Evolutionary conservation across 495 filamentous ascomycete species (phyloP).

Genomic region (Hyaloscypha variabilis): DNA sequence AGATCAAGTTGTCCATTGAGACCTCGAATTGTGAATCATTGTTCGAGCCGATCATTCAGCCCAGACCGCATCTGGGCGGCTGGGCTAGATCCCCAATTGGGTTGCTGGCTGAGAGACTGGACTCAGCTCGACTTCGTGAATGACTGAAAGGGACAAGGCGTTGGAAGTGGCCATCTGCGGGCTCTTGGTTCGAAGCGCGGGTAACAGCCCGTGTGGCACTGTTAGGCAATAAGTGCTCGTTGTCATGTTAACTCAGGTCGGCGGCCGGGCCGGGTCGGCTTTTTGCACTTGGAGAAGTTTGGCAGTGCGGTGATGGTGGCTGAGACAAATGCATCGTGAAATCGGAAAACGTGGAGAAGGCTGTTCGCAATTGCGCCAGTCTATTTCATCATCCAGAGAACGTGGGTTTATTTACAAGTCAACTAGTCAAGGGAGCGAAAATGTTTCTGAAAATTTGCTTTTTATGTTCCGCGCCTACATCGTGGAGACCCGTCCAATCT

Average conservation of each 20-base stretch:
- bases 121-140: background rate
- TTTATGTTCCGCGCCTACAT: no score
- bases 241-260: background rate
- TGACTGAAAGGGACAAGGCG: background rate
- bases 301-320: background rate
- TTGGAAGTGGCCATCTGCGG: background rate
- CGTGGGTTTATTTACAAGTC: constrained; percentile 3
- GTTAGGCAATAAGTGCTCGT: background rate
- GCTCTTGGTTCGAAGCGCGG: background rate
- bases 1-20: background rate
- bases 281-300: background rate
- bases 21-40: background rate
- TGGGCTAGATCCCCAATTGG: background rate
- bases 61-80: background rate
- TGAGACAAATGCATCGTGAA: background rate
- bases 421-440: background rate
- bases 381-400: constrained; percentile 19
- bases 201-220: background rate
- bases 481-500: background rate
- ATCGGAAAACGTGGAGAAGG: background rate
- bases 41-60: background rate
- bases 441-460: constrained; percentile 16
- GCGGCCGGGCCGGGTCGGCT: background rate
- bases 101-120: background rate
- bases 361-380: constrained; percentile 22